These are phyloP conservation scores for Eucalyptus curtisii DNA, from an alignment of 345 rosid species.

Conservation along the genomic window DNA sequence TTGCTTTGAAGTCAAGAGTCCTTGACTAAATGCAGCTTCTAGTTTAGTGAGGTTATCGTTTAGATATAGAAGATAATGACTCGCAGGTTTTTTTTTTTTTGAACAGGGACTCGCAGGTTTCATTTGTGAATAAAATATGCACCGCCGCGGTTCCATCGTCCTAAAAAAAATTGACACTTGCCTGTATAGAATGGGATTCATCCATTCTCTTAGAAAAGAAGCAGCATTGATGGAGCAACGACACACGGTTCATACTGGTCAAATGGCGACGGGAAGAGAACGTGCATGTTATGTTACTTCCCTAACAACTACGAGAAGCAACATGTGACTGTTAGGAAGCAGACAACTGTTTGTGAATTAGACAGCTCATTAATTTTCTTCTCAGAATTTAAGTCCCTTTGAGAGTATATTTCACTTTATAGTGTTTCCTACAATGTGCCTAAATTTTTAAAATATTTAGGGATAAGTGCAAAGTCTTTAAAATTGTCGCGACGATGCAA, in stretches of 20 bases:
- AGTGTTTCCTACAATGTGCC: neutral
- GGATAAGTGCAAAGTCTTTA: too few species aligned
- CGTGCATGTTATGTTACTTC: neutral
- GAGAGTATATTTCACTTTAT: neutral
- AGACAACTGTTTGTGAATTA: too few species aligned
- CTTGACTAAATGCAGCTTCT: neutral
- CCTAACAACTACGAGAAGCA: neutral
- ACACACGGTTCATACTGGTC: neutral
- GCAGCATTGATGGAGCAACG: too few species aligned
- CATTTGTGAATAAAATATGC: neutral
- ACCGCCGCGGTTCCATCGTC: neutral
- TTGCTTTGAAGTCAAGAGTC: neutral
- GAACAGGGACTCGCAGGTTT: neutral
- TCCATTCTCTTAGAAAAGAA: too few species aligned
- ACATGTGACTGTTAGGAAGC: neutral
- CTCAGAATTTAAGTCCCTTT: neutral
- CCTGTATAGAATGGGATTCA: too few species aligned
- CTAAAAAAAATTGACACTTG: neutral
- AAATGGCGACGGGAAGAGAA: neutral
- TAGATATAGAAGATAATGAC: neutral
- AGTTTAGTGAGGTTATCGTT: neutral
- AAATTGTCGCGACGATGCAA: accelerated
- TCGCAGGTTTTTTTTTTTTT: neutral
- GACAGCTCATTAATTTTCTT: neutral
- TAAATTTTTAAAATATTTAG: too few species aligned